These are phyloP conservation scores for Durusdinium trenchii DNA, from an alignment of 73 alveolate species.

Conservation along the genomic window DNA sequence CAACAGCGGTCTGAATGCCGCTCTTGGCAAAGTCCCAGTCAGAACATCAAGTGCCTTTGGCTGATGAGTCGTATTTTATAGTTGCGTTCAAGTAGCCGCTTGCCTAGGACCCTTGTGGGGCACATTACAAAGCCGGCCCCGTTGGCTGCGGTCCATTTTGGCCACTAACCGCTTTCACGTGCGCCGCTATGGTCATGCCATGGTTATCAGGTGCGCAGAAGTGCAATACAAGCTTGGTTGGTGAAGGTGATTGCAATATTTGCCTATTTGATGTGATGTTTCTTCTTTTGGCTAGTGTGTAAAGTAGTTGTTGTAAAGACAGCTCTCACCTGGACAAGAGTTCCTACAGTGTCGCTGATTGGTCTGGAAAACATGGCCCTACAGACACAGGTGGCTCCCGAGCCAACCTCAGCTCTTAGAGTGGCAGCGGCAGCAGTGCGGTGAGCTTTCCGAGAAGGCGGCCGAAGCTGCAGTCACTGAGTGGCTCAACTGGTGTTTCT, in stretches of 20 bases:
- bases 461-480: background rate
- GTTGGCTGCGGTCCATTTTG: slow-evolving; percentile 74
- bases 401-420: slow-evolving; percentile 76
- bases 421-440: slow-evolving; percentile 75
- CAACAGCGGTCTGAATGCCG: too few species aligned
- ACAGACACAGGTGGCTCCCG: slow-evolving; percentile 58
- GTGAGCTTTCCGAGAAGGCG: slow-evolving; percentile 42
- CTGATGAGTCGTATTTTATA: too few species aligned
- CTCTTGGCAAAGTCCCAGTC: too few species aligned
- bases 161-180: slow-evolving; percentile 79
- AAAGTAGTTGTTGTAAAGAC: too few species aligned
- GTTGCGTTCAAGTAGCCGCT: background rate
- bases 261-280: too few species aligned
- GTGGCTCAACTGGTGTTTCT: too few species aligned
- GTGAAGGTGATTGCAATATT: background rate
- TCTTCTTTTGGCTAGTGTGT: too few species aligned
- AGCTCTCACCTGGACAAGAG: too few species aligned
- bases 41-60: too few species aligned
- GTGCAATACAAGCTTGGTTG: background rate
- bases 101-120: slow-evolving; percentile 59
- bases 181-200: slow-evolving; percentile 61
- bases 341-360: background rate
- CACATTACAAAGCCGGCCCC: slow-evolving; percentile 9
- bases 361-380: background rate
- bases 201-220: slow-evolving; percentile 36